Evolutionary conservation across 352 stramenopile genomes (phyloP), one percentile per base, ranked within the genome.

Genomic region (Globisporangium spinosum): DNA sequence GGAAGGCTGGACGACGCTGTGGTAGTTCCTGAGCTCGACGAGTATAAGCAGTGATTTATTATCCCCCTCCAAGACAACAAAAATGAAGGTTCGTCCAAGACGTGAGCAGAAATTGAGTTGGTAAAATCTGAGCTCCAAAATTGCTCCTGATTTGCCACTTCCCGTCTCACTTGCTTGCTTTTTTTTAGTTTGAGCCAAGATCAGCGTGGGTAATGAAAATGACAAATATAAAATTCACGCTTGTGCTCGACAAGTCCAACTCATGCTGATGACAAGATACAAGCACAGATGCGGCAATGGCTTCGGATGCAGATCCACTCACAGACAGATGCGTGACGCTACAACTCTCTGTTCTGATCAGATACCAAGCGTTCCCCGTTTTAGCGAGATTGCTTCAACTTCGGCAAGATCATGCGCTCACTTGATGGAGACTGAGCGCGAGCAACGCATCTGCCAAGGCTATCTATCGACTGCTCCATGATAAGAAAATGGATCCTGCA

Each of bases 101-200:
- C 15, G 55, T 58, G 53, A 58, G 53, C 55, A 60, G 17, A 60
- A 34, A 12, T n/a, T 43, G 55, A n/a, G 13, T 22, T 7, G 27
- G 55, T 43, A 43, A 27, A 27, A 60, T 17, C 3, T 29, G 20
- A 58, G 53, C n/a, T 60, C 55, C 2, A 51, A 38, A 58, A 43
- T 43, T 60, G 55, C 55, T 60, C 27, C 20, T 35, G 10, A 17
- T 13, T 40, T 43, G 29, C 29, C 55, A 43, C 25, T 43, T 43
- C 27, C 10, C 20, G 34, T 38, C 29, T 58, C 27, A 45, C 55
- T 15, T 43, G 17, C 27, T 59, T 40, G 29, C 55, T 60, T 27
- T 43, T 43, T 59, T 60, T 38, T 58, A 58, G 53, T 56, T 56
- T 34, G 53, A 58, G 53, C 47, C 22, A 58, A 58, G 53, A 58